Base-by-base conservation (phyloP, 2,329 filamentous ascomycete genomes). In the Fusarium musae region DNA sequence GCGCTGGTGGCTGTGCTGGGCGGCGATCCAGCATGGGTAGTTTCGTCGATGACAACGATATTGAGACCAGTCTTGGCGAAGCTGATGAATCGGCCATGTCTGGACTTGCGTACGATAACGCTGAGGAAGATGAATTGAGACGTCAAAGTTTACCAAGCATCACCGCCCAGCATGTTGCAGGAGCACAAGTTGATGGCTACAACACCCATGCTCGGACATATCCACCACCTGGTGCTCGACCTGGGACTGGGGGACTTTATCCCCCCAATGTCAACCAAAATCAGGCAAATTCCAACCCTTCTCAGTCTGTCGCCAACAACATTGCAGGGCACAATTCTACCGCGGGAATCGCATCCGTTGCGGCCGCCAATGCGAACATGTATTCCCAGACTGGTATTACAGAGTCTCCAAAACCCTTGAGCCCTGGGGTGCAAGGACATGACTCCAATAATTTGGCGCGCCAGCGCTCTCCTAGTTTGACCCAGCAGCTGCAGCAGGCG, bases 1-100 rank as follows among this genome's bases (percentile, higher is more conserved):
- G 96, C 39, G 93, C 95, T 60, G 96, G 96, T 60, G 96, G 96
- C 53, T 99, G 96, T 83, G 96, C 97, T 17, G 96, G 96, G 63
- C 91, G 96, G 64, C 89, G 96, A 73, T 92, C 94, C 43, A 98
- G 95, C 78, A 92, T 95, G 88, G 92, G 92, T 47, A 92, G 92
- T 80, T 97, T 95, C 81, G 92, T 90, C 34, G 91, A 92, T 23
- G 93, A 95, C 40, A 94, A 95, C 60, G 93, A 96, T 52, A 86
- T 90, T 66, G 89, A 87, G 23, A 82, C 85, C 23, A 85, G 86
- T 54, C 80, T 85, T 59, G 79, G 78, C 54, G 86, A 87, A 49
- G 85, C 81, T 46, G 89, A 91, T 63, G 88, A 90, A 49, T 86
- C 87, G 5, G 82, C 83, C 69, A 90, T 91, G 86, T 81, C 88